A percentile compares a stretch with the other conserved stretches of the same genome.
Evolutionary conservation across 169 alveolate genomes (phyloP).

Genomic region (Theileria annulata): DNA sequence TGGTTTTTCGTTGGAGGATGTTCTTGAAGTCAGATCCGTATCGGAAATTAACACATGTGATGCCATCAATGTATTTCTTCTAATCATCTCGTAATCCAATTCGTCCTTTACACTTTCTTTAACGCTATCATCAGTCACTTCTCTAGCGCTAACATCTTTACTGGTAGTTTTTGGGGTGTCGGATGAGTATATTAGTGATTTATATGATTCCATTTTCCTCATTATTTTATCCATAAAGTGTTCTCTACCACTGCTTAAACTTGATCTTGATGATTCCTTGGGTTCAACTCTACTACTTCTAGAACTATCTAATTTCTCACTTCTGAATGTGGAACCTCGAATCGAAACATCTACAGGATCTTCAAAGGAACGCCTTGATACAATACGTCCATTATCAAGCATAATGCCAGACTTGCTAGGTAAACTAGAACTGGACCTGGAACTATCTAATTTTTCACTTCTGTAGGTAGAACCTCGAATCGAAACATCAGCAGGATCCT

Average conservation of each 20-base stretch:
- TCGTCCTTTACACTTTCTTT: neutral
- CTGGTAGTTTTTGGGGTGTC: neutral
- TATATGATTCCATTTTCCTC: neutral
- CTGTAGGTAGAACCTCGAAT: neutral
- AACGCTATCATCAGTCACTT: neutral
- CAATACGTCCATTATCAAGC: neutral
- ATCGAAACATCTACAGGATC: constrained; percentile 6
- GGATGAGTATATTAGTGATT: neutral
- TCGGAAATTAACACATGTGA: neutral
- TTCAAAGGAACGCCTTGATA: constrained; percentile 3
- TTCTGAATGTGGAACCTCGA: neutral
- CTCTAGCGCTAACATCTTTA: neutral
- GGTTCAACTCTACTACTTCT: neutral
- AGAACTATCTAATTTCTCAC: neutral
- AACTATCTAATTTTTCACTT: constrained; percentile 1
- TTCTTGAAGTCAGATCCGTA: neutral
- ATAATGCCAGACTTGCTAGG: neutral
- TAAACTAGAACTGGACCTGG: neutral
- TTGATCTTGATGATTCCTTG: neutral
- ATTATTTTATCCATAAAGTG: neutral
- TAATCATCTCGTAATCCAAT: neutral
- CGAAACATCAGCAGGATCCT: constrained; percentile 1
- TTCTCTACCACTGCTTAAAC: neutral
- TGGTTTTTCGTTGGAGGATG: neutral
- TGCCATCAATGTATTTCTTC: neutral